Conservation (phyloP, 805 yeast genomes). For the Yarrowia deformans region DNA sequence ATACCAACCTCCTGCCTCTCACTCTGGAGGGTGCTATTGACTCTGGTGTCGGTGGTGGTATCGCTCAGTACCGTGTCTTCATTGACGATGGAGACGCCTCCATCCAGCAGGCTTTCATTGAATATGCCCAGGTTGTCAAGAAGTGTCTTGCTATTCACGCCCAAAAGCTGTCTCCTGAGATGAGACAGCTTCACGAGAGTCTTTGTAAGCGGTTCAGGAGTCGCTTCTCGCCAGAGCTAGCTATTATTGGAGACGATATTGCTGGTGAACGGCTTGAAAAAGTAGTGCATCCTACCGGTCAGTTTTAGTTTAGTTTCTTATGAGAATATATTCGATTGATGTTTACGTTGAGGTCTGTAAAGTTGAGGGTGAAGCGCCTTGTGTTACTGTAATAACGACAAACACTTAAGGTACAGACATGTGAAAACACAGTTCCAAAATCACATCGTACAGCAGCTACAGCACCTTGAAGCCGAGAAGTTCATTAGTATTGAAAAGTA, state of each 20-base stretch:
- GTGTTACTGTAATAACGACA: no score
- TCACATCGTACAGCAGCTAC: no score
- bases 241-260: constrained; percentile 28
- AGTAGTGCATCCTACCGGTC: constrained; percentile 32
- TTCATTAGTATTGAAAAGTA: no score
- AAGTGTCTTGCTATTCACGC: constrained; percentile 75
- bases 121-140: constrained; percentile 68
- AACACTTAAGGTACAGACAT: no score
- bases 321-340: constrained; percentile 2
- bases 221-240: constrained; percentile 73
- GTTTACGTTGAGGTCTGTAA: background rate
- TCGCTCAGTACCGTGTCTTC: constrained; percentile 79
- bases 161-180: constrained; percentile 60
- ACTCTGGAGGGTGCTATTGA: constrained; percentile 74
- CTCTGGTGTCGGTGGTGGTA: constrained; percentile 93
- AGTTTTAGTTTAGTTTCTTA: constrained; percentile 18
- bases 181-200: constrained; percentile 71
- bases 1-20: constrained; percentile 44
- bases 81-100: constrained; percentile 55
- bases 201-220: constrained; percentile 67
- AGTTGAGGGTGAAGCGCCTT: no score
- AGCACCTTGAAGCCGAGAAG: no score
- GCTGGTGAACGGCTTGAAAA: constrained; percentile 25
- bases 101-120: constrained; percentile 61
- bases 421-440: no score